A percentile compares a stretch with the other conserved stretches of the same genome.
These are phyloP conservation scores for Dalbergia cultrata DNA, from an alignment of 306 rosid genomes.

Conservation along the genomic window DNA sequence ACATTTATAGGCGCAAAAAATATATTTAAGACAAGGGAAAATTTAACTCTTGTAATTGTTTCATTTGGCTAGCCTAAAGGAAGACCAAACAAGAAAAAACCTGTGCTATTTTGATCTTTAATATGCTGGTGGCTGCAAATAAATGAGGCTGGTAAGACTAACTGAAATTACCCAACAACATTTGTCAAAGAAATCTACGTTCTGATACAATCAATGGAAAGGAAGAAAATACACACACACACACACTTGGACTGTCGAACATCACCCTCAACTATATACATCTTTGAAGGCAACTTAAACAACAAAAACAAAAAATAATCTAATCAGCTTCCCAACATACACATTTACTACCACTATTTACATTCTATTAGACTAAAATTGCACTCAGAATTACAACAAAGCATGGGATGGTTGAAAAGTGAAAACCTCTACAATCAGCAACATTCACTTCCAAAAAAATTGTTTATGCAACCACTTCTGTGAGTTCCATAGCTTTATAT, in stretches of 20 bases:
- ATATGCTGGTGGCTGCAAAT: background rate
- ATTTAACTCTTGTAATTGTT: too few relatives aligned
- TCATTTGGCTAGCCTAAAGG: background rate
- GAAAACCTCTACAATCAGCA: constrained; percentile 46
- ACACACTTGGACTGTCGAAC: background rate
- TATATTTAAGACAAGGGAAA: too few relatives aligned
- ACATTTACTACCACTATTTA: constrained; percentile 65
- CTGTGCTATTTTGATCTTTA: background rate
- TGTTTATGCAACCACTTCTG: constrained; percentile 58
- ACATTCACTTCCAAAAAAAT: constrained; percentile 34
- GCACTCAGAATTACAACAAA: constrained; percentile 50
- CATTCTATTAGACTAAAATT: constrained; percentile 46
- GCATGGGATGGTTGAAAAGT: constrained; percentile 45
- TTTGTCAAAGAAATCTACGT: constrained; percentile 46
- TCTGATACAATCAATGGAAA: constrained; percentile 49
- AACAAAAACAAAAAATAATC: constrained; percentile 32
- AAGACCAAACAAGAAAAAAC: background rate
- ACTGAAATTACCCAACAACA: constrained; percentile 36
- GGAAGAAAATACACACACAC: background rate
- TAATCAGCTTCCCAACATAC: constrained; percentile 51
- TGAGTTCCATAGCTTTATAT: constrained; percentile 49
- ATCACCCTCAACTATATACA: constrained; percentile 67
- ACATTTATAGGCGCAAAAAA: too few relatives aligned
- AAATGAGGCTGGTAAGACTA: constrained; percentile 11
- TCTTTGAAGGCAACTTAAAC: constrained; percentile 51